Base-by-base conservation (phyloP, 164 flowering plant species). In the Dillenia suffruticosa region DNA sequence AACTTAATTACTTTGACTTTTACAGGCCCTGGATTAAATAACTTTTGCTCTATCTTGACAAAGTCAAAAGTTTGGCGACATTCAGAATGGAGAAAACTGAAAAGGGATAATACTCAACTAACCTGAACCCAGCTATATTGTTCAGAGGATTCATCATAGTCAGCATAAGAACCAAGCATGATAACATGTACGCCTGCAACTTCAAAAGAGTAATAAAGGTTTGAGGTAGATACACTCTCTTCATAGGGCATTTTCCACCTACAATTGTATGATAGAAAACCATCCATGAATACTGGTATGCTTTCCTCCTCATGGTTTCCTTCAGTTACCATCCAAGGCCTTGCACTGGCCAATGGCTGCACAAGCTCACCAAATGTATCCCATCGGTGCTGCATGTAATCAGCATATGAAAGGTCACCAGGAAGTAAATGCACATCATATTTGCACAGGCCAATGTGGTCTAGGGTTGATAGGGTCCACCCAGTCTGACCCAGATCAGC, bases 251-350 rank as follows among this genome's bases (percentile, higher is more conserved):
- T 91, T 71, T 83, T 89, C 99, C 99, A 91, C 61, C 99, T 75
- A 11, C 97, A 79, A 82, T 94, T 94, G 62, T 91, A 94, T 22
- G 99, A 74, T 58, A 58, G 68, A 73, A 91, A 91, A 9, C 83
- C 82, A 57, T 76, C 82, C 61, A 70, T 79, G 3, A 91, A 8
- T 4, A 91, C 59, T 12, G 88, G 96, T 63, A 91, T 86, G 19
- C 53, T 50, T 72, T 94, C 97, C 68, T 76, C 69, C 74, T 91
- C 97, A 76, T 91, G 97, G 77, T 94, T 91, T 19, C 99, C 97
- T 76, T 94, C 68, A 24, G 96, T 91, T 46, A 91, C 99, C 97
- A 94, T 94, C 97, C 98, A 94, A 9, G 97, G 95, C 74, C 90
- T 86, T 16, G 84, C 64, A 72, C 97, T 94, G 2, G 98, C 96